Conservation (phyloP, 192 early-diverging fungal species). For the Podila epicladia region DNA sequence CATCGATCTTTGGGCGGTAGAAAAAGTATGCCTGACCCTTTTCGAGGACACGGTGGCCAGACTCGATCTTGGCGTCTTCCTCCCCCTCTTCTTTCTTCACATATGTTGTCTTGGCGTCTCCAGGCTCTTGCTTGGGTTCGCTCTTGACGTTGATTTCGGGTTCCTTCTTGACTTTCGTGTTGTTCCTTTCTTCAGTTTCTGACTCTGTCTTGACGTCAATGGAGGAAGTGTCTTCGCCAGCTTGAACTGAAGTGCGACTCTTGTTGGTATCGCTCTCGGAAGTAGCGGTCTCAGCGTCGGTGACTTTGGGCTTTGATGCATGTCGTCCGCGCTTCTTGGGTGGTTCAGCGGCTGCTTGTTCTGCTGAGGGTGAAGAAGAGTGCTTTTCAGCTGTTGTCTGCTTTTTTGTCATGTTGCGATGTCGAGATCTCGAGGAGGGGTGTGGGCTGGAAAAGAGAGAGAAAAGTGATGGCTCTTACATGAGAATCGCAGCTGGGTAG, state of each 20-base stretch:
- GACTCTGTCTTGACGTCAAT: neutral
- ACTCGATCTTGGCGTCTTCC: neutral
- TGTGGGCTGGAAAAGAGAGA: too few relatives aligned
- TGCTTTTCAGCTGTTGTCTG: neutral
- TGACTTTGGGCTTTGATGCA: neutral
- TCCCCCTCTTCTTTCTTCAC: neutral
- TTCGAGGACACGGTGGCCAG: conserved; percentile 3
- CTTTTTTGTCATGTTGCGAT: neutral
- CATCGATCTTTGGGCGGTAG: conserved; percentile 18
- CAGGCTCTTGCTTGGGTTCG: neutral
- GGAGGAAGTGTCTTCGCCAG: neutral
- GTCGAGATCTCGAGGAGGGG: too few relatives aligned
- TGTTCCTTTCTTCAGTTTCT: neutral
- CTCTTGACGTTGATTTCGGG: neutral
- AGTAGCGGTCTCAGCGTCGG: neutral
- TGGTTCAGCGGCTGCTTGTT: neutral
- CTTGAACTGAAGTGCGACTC: neutral
- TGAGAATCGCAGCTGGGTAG: too few relatives aligned
- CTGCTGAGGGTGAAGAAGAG: neutral
- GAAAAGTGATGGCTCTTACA: too few relatives aligned
- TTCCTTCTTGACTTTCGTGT: neutral
- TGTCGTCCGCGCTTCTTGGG: neutral
- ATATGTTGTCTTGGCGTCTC: neutral
- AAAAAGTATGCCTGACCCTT: conserved; percentile 27
- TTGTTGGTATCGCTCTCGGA: neutral